phyloP scores from a whole-genome alignment of 2,329 filamentous ascomycete genomes.

The Trichoderma koningii region DNA sequence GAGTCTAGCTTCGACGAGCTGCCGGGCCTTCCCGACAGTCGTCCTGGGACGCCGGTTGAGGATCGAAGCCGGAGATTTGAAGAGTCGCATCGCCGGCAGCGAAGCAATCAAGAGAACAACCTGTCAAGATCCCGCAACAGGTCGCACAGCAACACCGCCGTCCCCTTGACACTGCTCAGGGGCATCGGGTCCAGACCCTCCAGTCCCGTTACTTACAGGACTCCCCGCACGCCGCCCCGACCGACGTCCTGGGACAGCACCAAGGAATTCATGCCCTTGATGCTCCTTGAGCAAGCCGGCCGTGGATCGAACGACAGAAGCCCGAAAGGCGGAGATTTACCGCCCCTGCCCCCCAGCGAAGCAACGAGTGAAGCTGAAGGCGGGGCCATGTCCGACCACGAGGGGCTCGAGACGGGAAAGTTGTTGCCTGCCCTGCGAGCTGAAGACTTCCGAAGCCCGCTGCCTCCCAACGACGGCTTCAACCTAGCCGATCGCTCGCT shows the following conservation, averaged over 20 bases:
- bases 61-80: constrained; percentile 47
- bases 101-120: constrained; percentile 47
- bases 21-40: constrained; percentile 61
- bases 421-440: constrained; percentile 40
- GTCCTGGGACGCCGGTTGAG: constrained; percentile 58
- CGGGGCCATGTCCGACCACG: constrained; percentile 28
- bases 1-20: constrained; percentile 42
- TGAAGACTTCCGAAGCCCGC: constrained; percentile 33
- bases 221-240: constrained; percentile 45
- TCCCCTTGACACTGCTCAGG: constrained; percentile 59
- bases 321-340: constrained; percentile 44
- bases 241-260: constrained; percentile 64
- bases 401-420: constrained; percentile 28
- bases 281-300: constrained; percentile 69
- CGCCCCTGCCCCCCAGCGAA: constrained; percentile 52
- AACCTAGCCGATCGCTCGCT: constrained; percentile 35
- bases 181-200: constrained; percentile 50
- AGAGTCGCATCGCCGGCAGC: constrained; percentile 50
- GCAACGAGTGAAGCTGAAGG: constrained; percentile 33
- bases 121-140: constrained; percentile 35
- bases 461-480: background rate
- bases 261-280: constrained; percentile 77
- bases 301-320: constrained; percentile 41
- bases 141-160: constrained; percentile 59
- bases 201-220: constrained; percentile 43